These are phyloP conservation scores for Salvia rosmarinus DNA, from an alignment of 257 asterid species.

Conservation along the genomic window DNA sequence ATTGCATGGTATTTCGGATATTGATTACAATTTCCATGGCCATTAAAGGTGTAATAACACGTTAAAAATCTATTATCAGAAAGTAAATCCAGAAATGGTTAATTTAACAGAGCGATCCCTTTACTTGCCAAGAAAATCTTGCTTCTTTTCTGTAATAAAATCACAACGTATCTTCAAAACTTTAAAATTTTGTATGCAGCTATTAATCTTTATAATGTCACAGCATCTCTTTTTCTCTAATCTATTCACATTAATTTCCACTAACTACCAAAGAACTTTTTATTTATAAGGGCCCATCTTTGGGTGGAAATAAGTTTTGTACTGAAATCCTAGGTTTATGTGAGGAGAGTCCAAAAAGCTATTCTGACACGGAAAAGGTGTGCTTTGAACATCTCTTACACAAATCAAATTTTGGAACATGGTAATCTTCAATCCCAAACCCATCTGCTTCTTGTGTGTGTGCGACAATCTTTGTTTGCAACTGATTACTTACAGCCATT, in stretches of 20 bases:
- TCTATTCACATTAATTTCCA: too few relatives aligned
- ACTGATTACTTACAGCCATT: too few relatives aligned
- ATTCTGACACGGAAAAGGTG: background rate
- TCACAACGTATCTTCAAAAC: background rate
- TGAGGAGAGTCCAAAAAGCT: background rate
- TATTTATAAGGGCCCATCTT: background rate
- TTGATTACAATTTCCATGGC: background rate
- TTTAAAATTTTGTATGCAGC: background rate
- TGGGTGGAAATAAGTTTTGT: background rate
- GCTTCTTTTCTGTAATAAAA: background rate
- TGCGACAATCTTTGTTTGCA: background rate
- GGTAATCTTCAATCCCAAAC: conserved; percentile 19
- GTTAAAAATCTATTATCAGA: background rate
- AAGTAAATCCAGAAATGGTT: background rate
- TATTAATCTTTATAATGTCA: background rate
- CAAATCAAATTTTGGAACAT: conserved; percentile 2
- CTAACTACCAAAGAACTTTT: background rate
- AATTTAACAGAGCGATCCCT: background rate
- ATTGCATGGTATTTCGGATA: background rate
- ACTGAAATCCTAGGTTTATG: background rate
- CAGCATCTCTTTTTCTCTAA: background rate
- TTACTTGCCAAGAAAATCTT: background rate
- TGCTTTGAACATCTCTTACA: background rate
- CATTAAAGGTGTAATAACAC: background rate
- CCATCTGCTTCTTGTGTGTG: background rate